Evolutionary conservation across 1,284 basidiomycete species (phyloP).

Genomic region (Phlebopus sp.): DNA sequence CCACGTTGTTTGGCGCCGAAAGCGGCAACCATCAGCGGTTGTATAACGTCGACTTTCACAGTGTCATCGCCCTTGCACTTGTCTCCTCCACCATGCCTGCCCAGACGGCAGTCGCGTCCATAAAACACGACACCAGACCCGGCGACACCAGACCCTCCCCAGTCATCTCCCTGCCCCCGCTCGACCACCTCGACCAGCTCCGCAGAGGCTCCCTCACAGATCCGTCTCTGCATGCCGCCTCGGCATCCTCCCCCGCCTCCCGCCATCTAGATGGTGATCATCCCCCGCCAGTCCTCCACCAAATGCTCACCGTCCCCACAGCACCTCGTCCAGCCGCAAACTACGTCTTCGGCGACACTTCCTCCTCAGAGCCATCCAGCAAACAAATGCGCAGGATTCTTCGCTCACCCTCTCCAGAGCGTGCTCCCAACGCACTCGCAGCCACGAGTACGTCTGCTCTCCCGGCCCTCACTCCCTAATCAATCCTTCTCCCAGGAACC

Average conservation of each 20-base stretch:
- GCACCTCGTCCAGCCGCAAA: slow-evolving; percentile 63
- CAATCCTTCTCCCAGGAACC: slow-evolving; percentile 28
- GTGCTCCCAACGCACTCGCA: slow-evolving; percentile 19
- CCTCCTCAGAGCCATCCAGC: slow-evolving; percentile 38
- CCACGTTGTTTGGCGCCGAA: slow-evolving; percentile 30
- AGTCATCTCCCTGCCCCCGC: slow-evolving; percentile 59
- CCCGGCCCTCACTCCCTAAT: background rate
- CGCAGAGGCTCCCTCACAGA: slow-evolving; percentile 78
- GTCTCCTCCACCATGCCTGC: slow-evolving; percentile 7
- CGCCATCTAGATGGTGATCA: slow-evolving; percentile 19
- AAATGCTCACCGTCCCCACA: slow-evolving; percentile 24
- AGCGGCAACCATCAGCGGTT: slow-evolving; percentile 20
- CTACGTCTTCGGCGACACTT: slow-evolving; percentile 65
- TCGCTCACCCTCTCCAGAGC: slow-evolving; percentile 48
- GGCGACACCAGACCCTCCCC: slow-evolving; percentile 34
- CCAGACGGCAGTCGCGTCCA: slow-evolving; percentile 8
- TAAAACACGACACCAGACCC: slow-evolving; percentile 25
- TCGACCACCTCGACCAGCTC: slow-evolving; percentile 74
- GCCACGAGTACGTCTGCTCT: slow-evolving; percentile 24
- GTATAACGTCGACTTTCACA: slow-evolving; percentile 30
- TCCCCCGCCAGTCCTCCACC: background rate
- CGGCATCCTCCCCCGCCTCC: slow-evolving; percentile 24
- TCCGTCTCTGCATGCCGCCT: slow-evolving; percentile 66
- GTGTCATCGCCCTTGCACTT: slow-evolving; percentile 3
- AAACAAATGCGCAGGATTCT: slow-evolving; percentile 47